Percentiles rank a stretch among this genome's conserved stretches.
Evolutionary conservation across 106 monocot genomes (phyloP).

Genomic region (Acorus gramineus): DNA sequence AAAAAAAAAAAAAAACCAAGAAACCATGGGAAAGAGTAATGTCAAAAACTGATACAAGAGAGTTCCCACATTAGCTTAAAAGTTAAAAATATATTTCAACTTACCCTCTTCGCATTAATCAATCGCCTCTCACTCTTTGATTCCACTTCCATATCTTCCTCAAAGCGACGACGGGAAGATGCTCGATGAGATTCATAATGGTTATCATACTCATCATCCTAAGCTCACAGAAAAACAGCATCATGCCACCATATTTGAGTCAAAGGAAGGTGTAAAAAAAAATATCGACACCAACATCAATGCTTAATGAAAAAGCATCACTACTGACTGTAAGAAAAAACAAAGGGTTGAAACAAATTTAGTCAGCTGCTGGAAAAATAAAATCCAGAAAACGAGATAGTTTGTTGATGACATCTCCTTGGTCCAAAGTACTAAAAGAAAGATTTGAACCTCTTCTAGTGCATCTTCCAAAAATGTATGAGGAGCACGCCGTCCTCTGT

Average conservation of each 20-base stretch:
- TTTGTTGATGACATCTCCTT: neutral
- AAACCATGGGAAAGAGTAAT: neutral
- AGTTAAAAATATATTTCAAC: neutral
- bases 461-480: conserved; percentile 88
- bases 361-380: no score
- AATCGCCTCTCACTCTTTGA: conserved; percentile 75
- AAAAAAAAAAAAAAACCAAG: conserved; percentile 2
- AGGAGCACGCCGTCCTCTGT: conserved; percentile 63
- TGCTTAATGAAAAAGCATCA: neutral
- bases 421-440: neutral
- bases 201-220: conserved; percentile 83
- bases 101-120: conserved; percentile 69
- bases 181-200: conserved; percentile 47
- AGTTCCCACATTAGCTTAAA: neutral
- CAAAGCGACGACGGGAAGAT: conserved; percentile 53
- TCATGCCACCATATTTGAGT: no score
- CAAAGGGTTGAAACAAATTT: neutral
- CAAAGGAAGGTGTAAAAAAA: no score
- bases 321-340: neutral
- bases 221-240: neutral
- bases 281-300: no score
- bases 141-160: conserved; percentile 82
- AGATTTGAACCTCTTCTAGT: conserved; percentile 53
- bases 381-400: neutral
- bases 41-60: neutral